Conservation (phyloP, 106 monocot species). For the Dendrobium chrysotoxum region DNA sequence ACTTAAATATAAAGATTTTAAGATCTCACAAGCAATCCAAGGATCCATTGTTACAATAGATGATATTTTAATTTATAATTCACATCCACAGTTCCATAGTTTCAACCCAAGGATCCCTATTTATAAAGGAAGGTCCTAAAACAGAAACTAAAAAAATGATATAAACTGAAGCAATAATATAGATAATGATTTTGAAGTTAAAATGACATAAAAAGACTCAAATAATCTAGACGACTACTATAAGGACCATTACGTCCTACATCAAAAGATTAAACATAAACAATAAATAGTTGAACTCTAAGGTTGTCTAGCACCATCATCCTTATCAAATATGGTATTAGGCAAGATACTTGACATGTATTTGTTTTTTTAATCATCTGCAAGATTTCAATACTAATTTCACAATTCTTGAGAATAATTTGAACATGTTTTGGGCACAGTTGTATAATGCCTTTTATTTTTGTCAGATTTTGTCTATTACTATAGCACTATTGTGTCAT, state of each 20-base stretch:
- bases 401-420: background rate
- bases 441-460: background rate
- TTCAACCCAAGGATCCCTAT: background rate
- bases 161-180: background rate
- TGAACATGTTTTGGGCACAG: background rate
- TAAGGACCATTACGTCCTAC: background rate
- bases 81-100: background rate
- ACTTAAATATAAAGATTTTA: background rate
- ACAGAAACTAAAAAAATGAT: background rate
- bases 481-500: background rate
- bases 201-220: background rate
- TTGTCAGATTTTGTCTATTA: background rate
- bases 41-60: background rate
- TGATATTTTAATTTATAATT: background rate
- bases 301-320: background rate
- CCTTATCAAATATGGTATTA: background rate
- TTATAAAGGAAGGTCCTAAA: background rate
- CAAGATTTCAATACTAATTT: background rate
- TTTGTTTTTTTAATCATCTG: background rate
- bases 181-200: background rate
- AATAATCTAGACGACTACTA: background rate
- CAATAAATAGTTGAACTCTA: background rate
- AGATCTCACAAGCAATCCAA: background rate
- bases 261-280: background rate
- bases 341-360: background rate